Percentiles rank a stretch among this genome's conserved stretches.
Conservation (phyloP, 192 early-diverging fungal genomes). For the Spizellomyces sp. region DNA sequence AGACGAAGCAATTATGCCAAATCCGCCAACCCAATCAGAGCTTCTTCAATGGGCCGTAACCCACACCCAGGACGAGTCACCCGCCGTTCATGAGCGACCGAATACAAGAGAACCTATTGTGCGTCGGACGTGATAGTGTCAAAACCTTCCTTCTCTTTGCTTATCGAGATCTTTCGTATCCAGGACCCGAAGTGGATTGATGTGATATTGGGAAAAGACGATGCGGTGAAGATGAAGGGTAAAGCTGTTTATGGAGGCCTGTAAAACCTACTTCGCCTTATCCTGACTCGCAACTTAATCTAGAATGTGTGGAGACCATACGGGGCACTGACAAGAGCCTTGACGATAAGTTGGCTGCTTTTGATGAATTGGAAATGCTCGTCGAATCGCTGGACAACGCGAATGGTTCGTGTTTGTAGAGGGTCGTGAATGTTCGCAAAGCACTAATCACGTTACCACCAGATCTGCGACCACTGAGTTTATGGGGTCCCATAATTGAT, state of each 20-base stretch:
- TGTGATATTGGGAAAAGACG: constrained; percentile 90
- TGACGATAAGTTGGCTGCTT: constrained; percentile 74
- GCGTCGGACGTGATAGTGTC: neutral
- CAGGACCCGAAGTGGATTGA: constrained; percentile 88
- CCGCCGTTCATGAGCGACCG: constrained; percentile 17
- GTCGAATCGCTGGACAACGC: constrained; percentile 91
- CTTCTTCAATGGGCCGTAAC: constrained; percentile 83
- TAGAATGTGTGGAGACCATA: constrained; percentile 76
- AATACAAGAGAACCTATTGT: constrained; percentile 28
- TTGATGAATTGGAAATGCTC: constrained; percentile 91
- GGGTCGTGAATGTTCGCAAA: constrained; percentile 4
- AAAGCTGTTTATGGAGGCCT: neutral
- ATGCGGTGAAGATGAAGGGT: constrained; percentile 82
- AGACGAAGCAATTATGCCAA: neutral
- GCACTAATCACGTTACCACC: constrained; percentile 14
- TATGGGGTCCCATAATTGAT: constrained; percentile 82
- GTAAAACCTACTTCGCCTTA: neutral
- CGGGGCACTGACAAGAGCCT: constrained; percentile 58
- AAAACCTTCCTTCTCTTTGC: neutral
- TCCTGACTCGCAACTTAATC: neutral
- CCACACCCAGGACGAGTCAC: constrained; percentile 77
- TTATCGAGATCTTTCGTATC: neutral
- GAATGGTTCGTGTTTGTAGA: constrained; percentile 37
- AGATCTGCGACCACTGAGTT: constrained; percentile 79
- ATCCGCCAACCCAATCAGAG: constrained; percentile 47